phyloP scores from a whole-genome alignment of 2,329 filamentous ascomycete species.

The Colletotrichum sp. region DNA sequence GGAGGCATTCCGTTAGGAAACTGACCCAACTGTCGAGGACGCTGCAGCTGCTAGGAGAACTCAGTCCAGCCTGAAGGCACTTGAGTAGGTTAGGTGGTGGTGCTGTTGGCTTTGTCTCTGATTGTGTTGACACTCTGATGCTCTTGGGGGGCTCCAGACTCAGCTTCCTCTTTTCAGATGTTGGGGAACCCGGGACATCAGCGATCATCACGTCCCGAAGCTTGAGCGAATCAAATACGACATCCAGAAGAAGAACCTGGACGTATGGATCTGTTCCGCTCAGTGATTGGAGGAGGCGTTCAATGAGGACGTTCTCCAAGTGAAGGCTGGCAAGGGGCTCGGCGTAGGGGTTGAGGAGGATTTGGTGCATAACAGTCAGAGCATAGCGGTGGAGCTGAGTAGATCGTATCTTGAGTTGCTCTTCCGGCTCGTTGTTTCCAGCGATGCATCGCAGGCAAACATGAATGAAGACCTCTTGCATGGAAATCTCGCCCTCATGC shows the following conservation, averaged over 20 bases:
- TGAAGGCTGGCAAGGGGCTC: constrained; percentile 64
- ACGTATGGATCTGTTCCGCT: constrained; percentile 69
- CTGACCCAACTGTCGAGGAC: constrained; percentile 91
- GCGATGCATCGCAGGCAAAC: constrained; percentile 69
- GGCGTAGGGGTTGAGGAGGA: constrained; percentile 69
- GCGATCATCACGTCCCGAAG: constrained; percentile 54
- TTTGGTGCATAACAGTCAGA: constrained; percentile 72
- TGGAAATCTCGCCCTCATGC: constrained; percentile 59
- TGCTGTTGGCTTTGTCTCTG: constrained; percentile 41
- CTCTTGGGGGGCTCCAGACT: constrained; percentile 46
- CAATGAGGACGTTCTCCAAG: constrained; percentile 74
- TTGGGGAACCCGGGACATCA: constrained; percentile 48
- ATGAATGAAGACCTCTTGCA: constrained; percentile 73
- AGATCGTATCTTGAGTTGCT: constrained; percentile 51
- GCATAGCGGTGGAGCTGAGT: constrained; percentile 75
- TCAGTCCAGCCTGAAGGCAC: constrained; percentile 82
- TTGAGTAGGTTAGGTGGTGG: constrained; percentile 78
- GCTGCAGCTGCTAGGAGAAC: constrained; percentile 72
- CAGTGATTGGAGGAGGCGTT: constrained; percentile 67
- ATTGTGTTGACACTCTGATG: constrained; percentile 41
- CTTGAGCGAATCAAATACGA: constrained; percentile 76
- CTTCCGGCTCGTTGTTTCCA: constrained; percentile 39
- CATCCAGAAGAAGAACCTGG: constrained; percentile 79
- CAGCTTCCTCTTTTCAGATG: constrained; percentile 50
- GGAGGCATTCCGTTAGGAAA: constrained; percentile 83